Conservation (phyloP, 2,329 filamentous ascomycete genomes). For the Penicillium decumbens region DNA sequence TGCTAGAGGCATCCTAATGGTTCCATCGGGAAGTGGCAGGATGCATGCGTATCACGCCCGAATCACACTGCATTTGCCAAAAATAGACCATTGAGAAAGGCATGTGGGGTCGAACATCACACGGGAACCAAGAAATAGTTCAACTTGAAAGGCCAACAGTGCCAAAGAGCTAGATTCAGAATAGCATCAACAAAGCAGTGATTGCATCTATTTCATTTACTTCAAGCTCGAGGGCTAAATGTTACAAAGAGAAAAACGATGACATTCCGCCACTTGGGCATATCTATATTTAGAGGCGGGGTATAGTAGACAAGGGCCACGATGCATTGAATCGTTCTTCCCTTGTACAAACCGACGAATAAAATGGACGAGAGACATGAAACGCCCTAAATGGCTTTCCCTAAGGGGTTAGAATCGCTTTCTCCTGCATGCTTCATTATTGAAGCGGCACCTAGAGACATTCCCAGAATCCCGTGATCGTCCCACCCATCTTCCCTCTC, state of each 20-base stretch:
- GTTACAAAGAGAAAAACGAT: background rate
- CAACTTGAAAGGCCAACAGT: background rate
- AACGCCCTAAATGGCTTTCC: background rate
- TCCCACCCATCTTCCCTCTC: constrained; percentile 5
- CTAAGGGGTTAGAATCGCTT: background rate
- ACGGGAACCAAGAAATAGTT: background rate
- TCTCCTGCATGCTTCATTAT: background rate
- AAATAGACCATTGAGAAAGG: background rate
- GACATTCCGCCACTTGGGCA: background rate
- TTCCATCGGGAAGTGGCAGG: background rate
- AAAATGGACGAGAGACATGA: background rate
- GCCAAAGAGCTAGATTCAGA: background rate
- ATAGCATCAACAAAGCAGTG: background rate
- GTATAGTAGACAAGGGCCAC: background rate
- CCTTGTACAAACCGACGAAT: background rate
- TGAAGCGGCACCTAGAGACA: background rate
- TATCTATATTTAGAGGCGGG: constrained; percentile 18
- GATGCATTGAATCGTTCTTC: constrained; percentile 1
- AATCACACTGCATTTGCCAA: background rate
- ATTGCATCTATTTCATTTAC: background rate
- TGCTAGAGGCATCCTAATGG: background rate
- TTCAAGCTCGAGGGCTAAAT: background rate
- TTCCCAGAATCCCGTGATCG: constrained; percentile 18
- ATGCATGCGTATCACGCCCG: background rate
- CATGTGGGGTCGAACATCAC: background rate